Evolutionary conservation across 1,139 yeast species (phyloP), one percentile per base, ranked within the genome.

Genomic region (Kurtzmaniella quercitrusa): DNA sequence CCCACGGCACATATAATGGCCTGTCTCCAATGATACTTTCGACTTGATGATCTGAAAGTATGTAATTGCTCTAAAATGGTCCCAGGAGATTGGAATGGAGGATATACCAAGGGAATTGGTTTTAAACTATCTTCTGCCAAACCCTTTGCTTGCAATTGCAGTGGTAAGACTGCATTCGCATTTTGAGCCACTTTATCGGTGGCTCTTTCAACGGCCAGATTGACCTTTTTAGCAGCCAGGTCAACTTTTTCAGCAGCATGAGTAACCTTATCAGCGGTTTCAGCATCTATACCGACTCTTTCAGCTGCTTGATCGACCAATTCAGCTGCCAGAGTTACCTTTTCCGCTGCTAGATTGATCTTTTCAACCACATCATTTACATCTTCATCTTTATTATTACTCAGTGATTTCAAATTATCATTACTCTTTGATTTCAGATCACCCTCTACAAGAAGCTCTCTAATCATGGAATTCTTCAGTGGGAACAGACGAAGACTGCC

Each of bases 401-500:
- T n/a, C n/a, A n/a, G n/a, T n/a, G n/a, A n/a, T n/a, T n/a, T n/a
- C n/a, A n/a, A n/a, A n/a, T n/a, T 46, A n/a, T n/a, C n/a, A n/a
- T n/a, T n/a, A n/a, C n/a, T n/a, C n/a, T n/a, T n/a, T n/a, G n/a
- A n/a, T n/a, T n/a, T n/a, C n/a, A n/a, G n/a, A n/a, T 49, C 36
- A 10, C 55, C 50, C 42, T 63, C 60, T 46, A 58, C 53, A 46
- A 66, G 68, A 43, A 74, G 57, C 46, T 73, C 79, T 46, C 82
- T 55, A n/a, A 73, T 66, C 70, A 78, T 77, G 11, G 74, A 59
- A 38, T 54, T 57, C 46, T 70, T 66, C 9, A 78, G 72, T 4
- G 84, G 83, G 44, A 79, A 74, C 15, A 81, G 74, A 46, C 70
- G 62, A 44, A 78, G 62, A 45, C 81, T 72, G 40, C 63, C 66